phyloP scores from a whole-genome alignment of 1,284 basidiomycete genomes.

The Stygiomarasmius scandens region DNA sequence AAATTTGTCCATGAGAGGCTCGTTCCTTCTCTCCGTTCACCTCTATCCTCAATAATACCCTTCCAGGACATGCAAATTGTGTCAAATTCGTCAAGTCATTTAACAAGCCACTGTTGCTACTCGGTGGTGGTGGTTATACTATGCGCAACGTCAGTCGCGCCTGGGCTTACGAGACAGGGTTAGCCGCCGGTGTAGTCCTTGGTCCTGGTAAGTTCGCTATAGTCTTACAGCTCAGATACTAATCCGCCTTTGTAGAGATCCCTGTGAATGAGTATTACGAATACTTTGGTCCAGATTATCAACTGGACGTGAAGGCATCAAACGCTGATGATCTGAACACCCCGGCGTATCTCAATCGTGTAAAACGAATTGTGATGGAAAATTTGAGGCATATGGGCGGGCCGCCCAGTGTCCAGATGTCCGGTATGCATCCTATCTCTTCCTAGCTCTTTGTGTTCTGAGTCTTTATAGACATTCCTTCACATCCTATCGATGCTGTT shows the following conservation, averaged over 20 bases:
- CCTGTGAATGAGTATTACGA: slow-evolving; percentile 99
- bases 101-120: slow-evolving; percentile 87
- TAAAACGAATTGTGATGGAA: slow-evolving; percentile 92
- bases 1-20: slow-evolving; percentile 96
- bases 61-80: slow-evolving; percentile 90
- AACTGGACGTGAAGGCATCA: slow-evolving; percentile 94
- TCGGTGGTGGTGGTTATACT: slow-evolving; percentile 98
- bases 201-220: slow-evolving; percentile 64
- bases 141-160: slow-evolving; percentile 97
- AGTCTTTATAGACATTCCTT: slow-evolving; percentile 83
- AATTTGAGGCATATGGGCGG: slow-evolving; percentile 83
- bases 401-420: slow-evolving; percentile 90
- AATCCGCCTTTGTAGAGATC: slow-evolving; percentile 62
- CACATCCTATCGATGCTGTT: slow-evolving; percentile 74
- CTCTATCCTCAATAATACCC: background rate
- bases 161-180: slow-evolving; percentile 98
- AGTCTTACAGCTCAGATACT: no score
- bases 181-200: slow-evolving; percentile 95
- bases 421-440: slow-evolving; percentile 51
- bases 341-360: slow-evolving; percentile 89
- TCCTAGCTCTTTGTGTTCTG: background rate
- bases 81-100: slow-evolving; percentile 98
- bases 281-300: slow-evolving; percentile 98
- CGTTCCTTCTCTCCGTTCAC: slow-evolving; percentile 10
- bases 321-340: slow-evolving; percentile 98